phyloP scores from a whole-genome alignment of 768 basidiomycete species.

The Leucosporidium scottii region DNA sequence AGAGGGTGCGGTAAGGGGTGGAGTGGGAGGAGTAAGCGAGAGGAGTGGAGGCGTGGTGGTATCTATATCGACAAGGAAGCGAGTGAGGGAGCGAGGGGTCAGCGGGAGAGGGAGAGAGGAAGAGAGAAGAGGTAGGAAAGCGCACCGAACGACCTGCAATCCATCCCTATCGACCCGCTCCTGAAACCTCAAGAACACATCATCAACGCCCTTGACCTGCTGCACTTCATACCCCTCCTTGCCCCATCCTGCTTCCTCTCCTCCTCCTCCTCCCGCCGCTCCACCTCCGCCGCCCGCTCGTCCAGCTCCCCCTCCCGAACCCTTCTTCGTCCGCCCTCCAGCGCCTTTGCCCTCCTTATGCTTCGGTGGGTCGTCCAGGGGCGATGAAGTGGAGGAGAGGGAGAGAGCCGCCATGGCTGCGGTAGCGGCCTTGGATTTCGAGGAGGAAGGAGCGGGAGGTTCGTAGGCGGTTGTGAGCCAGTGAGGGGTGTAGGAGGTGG shows the following conservation, averaged over 20 bases:
- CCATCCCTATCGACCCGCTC: conserved; percentile 63
- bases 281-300: not conserved
- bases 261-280: conserved; percentile 47
- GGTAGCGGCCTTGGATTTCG: not conserved
- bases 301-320: not conserved
- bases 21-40: conserved; percentile 74
- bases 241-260: conserved; percentile 49
- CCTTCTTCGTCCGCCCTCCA: conserved; percentile 14
- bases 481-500: conserved; percentile 27
- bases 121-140: no score
- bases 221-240: conserved; percentile 70
- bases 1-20: conserved; percentile 62
- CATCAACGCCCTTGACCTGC: conserved; percentile 63
- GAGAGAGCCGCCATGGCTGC: not conserved
- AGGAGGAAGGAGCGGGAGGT: conserved; percentile 15
- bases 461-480: conserved; percentile 37
- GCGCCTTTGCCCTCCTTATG: conserved; percentile 16
- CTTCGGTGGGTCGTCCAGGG: not conserved
- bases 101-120: conserved; percentile 21
- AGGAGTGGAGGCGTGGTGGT: conserved; percentile 77
- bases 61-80: conserved; percentile 49
- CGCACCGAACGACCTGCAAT: conserved; percentile 80
- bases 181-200: conserved; percentile 77
- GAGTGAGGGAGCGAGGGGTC: not conserved
- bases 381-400: not conserved